A percentile compares a stretch with the other conserved stretches of the same genome.
These are phyloP conservation scores for Moniliophthora roreri DNA, from an alignment of 1,284 basidiomycete species.

Conservation along the genomic window DNA sequence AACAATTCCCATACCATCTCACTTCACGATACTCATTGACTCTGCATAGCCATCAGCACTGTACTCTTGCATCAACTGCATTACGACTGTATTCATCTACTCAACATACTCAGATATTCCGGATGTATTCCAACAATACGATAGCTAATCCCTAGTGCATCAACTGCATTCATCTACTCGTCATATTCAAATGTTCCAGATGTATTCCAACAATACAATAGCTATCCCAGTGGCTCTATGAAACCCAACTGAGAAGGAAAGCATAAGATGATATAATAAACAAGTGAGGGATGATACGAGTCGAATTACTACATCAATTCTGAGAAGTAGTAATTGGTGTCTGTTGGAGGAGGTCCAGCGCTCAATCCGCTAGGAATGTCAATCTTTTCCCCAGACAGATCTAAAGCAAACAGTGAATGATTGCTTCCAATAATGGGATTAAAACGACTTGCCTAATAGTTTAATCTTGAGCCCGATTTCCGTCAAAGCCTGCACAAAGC, in stretches of 20 bases:
- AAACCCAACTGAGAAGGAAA: background rate
- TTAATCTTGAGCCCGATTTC: slow-evolving; percentile 96
- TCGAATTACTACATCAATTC: slow-evolving; percentile 39
- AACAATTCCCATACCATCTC: slow-evolving; percentile 30
- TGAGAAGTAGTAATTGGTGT: slow-evolving; percentile 88
- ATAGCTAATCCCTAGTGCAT: background rate
- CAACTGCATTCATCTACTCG: slow-evolving; percentile 2
- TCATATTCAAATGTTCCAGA: background rate
- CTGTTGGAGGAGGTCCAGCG: slow-evolving; percentile 71
- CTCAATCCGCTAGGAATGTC: slow-evolving; percentile 81
- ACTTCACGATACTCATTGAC: slow-evolving; percentile 18
- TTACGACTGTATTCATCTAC: background rate
- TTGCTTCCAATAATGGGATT: background rate
- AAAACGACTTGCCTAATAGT: slow-evolving; percentile 66
- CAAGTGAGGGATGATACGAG: background rate
- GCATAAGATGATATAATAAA: too few relatives aligned
- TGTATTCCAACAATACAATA: background rate
- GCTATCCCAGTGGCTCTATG: too few relatives aligned
- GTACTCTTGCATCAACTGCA: slow-evolving; percentile 6
- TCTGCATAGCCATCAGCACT: slow-evolving; percentile 23
- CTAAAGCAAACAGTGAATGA: slow-evolving; percentile 35
- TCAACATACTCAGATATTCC: background rate
- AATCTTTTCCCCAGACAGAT: slow-evolving; percentile 89
- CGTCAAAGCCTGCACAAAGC: slow-evolving; percentile 83
- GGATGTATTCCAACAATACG: background rate